These are phyloP conservation scores for Lactarius indigo DNA, from an alignment of 768 basidiomycete species.

Conservation along the genomic window DNA sequence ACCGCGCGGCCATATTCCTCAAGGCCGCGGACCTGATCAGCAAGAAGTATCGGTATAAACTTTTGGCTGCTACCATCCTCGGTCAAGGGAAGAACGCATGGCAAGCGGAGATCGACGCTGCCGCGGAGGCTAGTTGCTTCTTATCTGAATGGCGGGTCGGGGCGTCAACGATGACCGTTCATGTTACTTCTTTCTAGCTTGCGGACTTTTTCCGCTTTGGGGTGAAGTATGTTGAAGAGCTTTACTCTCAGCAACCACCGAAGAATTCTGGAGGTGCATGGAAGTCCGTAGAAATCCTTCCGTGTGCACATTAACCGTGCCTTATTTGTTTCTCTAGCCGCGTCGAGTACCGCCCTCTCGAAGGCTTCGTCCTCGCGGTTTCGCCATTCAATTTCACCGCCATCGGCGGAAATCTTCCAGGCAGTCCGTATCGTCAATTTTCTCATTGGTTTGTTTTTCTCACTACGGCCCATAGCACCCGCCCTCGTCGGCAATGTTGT, in stretches of 20 bases:
- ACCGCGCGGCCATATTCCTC: conserved; percentile 96
- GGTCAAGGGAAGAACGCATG: conserved; percentile 99
- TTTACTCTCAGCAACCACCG: conserved; percentile 86
- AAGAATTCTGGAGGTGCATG: conserved; percentile 84
- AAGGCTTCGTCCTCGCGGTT: conserved; percentile 96
- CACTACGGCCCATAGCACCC: conserved; percentile 50
- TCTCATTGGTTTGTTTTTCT: background rate
- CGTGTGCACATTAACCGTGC: conserved; percentile 8
- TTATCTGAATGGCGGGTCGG: background rate
- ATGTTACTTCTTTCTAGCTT: conserved; percentile 43
- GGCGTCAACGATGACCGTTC: background rate
- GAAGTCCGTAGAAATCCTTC: conserved; percentile 67
- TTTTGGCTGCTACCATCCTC: conserved; percentile 95
- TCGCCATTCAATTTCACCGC: conserved; percentile 99
- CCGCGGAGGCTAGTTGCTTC: conserved; percentile 75
- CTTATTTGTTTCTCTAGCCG: conserved; percentile 52
- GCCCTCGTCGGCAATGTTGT: conserved; percentile 93
- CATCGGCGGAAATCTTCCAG: conserved; percentile 93
- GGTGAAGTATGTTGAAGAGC: conserved; percentile 93
- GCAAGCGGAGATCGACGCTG: conserved; percentile 99
- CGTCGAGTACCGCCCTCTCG: conserved; percentile 93
- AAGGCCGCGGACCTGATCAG: conserved; percentile 96
- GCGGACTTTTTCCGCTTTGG: conserved; percentile 95
- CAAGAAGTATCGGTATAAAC: conserved; percentile 92
- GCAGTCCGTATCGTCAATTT: conserved; percentile 38